These are phyloP conservation scores for Ceratobasidium sp. DNA, from an alignment of 1,284 basidiomycete species.

Conservation along the genomic window DNA sequence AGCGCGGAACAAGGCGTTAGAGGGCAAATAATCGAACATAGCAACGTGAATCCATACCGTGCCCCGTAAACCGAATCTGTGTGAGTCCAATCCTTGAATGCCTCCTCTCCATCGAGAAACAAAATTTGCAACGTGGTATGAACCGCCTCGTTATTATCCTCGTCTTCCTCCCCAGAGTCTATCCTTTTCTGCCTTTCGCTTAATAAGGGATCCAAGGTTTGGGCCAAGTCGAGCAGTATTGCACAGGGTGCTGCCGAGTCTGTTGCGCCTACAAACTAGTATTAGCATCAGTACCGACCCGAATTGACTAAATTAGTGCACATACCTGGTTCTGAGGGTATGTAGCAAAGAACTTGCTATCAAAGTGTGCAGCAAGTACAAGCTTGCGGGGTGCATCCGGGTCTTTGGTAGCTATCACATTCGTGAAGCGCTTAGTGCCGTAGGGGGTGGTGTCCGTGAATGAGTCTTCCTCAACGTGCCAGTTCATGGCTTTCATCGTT, in stretches of 20 bases:
- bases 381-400: slow-evolving; percentile 80
- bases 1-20: not conserved
- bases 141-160: slow-evolving; percentile 74
- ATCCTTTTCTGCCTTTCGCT: slow-evolving; percentile 65
- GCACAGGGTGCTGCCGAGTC: slow-evolving; percentile 97
- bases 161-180: slow-evolving; percentile 59
- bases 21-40: slow-evolving; percentile 10
- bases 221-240: slow-evolving; percentile 88
- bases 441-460: slow-evolving; percentile 85
- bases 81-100: slow-evolving; percentile 87
- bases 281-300: slow-evolving; percentile 40
- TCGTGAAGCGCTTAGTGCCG: slow-evolving; percentile 82
- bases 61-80: slow-evolving; percentile 94
- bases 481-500: slow-evolving; percentile 73
- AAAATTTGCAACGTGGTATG: slow-evolving; percentile 91
- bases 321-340: slow-evolving; percentile 75
- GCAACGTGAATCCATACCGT: slow-evolving; percentile 59
- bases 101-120: slow-evolving; percentile 99
- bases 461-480: slow-evolving; percentile 83
- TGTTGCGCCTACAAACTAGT: slow-evolving; percentile 93
- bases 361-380: slow-evolving; percentile 92
- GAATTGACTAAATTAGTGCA: slow-evolving; percentile 34
- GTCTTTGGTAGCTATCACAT: slow-evolving; percentile 94
- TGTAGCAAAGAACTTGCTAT: slow-evolving; percentile 86
- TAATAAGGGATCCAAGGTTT: slow-evolving; percentile 74